Evolutionary conservation across 2,329 filamentous ascomycete genomes (phyloP).

Genomic region (Dothistroma septosporum): DNA sequence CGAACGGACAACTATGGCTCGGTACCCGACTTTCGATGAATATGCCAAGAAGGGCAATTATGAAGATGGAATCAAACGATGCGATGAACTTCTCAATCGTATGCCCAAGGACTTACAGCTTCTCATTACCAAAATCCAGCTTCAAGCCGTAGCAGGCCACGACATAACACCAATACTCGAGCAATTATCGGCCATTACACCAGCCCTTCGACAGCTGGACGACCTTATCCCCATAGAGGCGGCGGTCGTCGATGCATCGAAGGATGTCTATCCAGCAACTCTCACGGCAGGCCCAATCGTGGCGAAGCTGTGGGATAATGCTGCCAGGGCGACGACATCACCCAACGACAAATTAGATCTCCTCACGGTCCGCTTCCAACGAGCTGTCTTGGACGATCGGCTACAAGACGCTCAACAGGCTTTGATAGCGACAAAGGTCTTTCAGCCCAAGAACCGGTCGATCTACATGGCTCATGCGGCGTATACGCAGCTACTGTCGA

Average conservation of each 20-base stretch:
- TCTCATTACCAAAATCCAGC: constrained; percentile 31
- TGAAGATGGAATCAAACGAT: constrained; percentile 32
- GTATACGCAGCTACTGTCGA: constrained; percentile 33
- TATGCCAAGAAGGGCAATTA: constrained; percentile 29
- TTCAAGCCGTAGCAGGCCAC: constrained; percentile 24
- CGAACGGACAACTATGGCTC: constrained; percentile 27
- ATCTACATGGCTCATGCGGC: constrained; percentile 36
- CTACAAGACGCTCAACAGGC: constrained; percentile 33
- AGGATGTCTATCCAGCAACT: constrained; percentile 27
- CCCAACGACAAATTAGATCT: constrained; percentile 28
- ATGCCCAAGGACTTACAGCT: constrained; percentile 29
- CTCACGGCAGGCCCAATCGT: constrained; percentile 27
- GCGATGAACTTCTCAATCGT: constrained; percentile 31
- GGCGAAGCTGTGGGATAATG: constrained; percentile 33
- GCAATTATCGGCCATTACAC: constrained; percentile 22
- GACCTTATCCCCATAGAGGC: constrained; percentile 30
- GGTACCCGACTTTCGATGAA: constrained; percentile 34
- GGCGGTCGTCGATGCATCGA: constrained; percentile 26
- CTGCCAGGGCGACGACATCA: constrained; percentile 24
- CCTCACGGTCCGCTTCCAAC: constrained; percentile 28
- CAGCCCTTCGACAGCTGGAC: constrained; percentile 26
- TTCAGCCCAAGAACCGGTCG: constrained; percentile 29
- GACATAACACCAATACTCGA: constrained; percentile 24
- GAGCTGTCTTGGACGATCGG: constrained; percentile 31
- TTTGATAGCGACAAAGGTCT: constrained; percentile 33